Conservation (phyloP, 164 flowering plant genomes). For the Aristolochia contorta region DNA sequence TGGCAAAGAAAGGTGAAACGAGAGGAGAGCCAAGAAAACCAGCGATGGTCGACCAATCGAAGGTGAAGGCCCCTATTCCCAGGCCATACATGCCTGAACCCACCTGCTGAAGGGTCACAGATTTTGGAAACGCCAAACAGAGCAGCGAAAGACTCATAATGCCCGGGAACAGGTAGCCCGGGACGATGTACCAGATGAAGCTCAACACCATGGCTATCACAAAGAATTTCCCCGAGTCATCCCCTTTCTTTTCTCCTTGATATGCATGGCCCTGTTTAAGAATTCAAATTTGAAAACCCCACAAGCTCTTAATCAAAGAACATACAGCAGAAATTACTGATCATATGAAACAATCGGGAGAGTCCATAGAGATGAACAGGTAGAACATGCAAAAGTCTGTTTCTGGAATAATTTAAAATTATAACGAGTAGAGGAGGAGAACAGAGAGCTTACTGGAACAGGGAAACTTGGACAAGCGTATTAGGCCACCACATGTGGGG, state of each 20-base stretch:
- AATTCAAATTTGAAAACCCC: not conserved
- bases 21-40: conserved; percentile 39
- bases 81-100: conserved; percentile 43
- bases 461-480: conserved; percentile 46
- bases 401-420: too few species aligned
- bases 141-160: conserved; percentile 34
- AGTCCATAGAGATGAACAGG: too few species aligned
- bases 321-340: too few species aligned
- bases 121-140: conserved; percentile 36
- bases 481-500: conserved; percentile 64
- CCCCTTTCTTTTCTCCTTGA: conserved; percentile 21
- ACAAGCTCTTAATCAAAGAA: too few species aligned
- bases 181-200: conserved; percentile 31
- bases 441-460: conserved; percentile 28
- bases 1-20: conserved; percentile 33
- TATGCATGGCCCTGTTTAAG: conserved; percentile 30
- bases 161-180: conserved; percentile 37
- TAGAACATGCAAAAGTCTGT: too few species aligned
- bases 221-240: conserved; percentile 35
- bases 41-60: conserved; percentile 37
- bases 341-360: too few species aligned
- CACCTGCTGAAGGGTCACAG: conserved; percentile 39
- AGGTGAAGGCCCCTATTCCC: conserved; percentile 33
- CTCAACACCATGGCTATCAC: conserved; percentile 30
- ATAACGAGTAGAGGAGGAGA: too few species aligned